Evolutionary conservation across 441 rosid genomes (phyloP), one percentile per base, ranked within the genome.

Genomic region (Adansonia gregorii): DNA sequence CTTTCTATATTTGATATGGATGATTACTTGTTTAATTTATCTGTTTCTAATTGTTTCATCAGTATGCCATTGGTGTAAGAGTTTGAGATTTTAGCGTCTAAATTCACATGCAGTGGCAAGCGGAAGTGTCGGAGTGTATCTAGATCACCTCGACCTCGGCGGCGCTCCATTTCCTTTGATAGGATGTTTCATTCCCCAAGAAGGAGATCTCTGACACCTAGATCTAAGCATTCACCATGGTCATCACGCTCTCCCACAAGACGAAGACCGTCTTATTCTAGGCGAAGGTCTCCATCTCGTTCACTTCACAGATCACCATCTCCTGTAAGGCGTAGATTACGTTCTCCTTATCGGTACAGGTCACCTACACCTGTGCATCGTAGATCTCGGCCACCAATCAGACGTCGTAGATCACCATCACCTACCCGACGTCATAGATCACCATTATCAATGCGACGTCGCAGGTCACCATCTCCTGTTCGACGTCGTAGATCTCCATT

Each of bases 91-190:
- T 11, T 76, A 64, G 67, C 67, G 20, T 71, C 76, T 70, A 10
- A 45, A 72, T 64, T 70, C 80, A 41, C 69, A 4, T 82, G 17
- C 69, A 86, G 81, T 89, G 90, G 77, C 45, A 82, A 80, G 65
- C 86, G 52, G 65, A 92, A 83, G 75, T 87, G 93, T 54, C 90
- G 92, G 88, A 94, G 97, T 79, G 55, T 87, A 19, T 91, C 98
- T 7, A 84, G 85, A 81, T 94, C 98, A 79, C 89, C 88, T 43
- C 70, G 66, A 64, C 78, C 63, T 19, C 81, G 78, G n/a, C 72
- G 76, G 49, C 84, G 76, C 39, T 83, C 91, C 22, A 22, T 82
- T 76, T 87, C 91, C 67, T 80, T 85, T 74, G 86, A 83, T 41
- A 82, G 81, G 61, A 67, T 43, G 27, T 54, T 49, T n/a, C 78